Evolutionary conservation across 2,329 filamentous ascomycete genomes (phyloP), one percentile per base, ranked within the genome.

Genomic region (Neobulgaria alba): DNA sequence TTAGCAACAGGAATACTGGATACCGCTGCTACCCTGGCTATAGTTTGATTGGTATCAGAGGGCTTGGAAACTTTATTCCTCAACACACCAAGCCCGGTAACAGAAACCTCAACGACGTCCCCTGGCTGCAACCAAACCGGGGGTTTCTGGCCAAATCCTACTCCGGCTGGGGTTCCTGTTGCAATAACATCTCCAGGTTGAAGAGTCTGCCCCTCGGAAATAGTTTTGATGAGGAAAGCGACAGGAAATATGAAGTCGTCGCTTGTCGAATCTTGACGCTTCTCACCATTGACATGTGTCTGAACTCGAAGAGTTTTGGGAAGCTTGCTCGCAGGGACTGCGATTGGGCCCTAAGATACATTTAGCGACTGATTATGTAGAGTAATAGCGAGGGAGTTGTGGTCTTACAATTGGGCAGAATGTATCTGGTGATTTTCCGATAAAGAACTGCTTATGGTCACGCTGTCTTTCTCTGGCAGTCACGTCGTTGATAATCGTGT

Each of bases 401-500:
- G 26, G 14, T 46, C 42, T 31, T 46, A 68, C 67, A 61, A 75
- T 75, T 0, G 72, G 72, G 45, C 71, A 76, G 47, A 69, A 75
- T 0, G 70, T 73, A 51, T 77, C 71, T 0, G 66, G 57, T 0
- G 67, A 72, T 52, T 77, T 77, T 7, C 73, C 73, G 36, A 78
- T 67, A 41, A 69, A 77, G 53, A 76, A 77, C 46, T 78, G 74
- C 53, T 77, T 76, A 43, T 77, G 73, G 73, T 77, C 72, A 18
- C 70, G 56, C 53, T 77, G 73, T 48, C 65, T 63, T 32, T 69
- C 68, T 9, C 73, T 58, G 0, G 71, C 70, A 0, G 73, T 75
- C 18, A 77, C 60, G 39, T 77, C 74, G 48, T 77, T 77, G 39
- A 73, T 65, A 29, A 73, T 72, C 0, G 69, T 72, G 45, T 67